Base-by-base conservation (phyloP, 2,329 filamentous ascomycete species). In the Gaeumannomyces sp. region DNA sequence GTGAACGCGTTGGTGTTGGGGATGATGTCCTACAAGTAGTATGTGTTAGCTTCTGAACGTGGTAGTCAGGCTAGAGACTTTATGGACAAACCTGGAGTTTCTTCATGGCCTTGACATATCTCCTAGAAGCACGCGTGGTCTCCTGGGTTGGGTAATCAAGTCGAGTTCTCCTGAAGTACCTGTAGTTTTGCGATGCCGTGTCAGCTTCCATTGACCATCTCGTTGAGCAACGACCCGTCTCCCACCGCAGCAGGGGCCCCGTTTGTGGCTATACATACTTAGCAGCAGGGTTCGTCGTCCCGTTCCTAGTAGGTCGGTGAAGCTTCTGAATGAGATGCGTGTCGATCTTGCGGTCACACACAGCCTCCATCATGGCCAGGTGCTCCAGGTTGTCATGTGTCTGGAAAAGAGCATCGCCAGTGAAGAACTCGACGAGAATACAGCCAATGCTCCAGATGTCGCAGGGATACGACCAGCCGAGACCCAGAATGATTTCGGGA, bases 361-460 rank as follows among this genome's bases (percentile, higher is more conserved):
- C 87, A 45, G 84, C 85, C 71, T 89, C 87, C 87, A 90, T 90
- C 88, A 90, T 90, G n/a, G 88, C 88, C 63, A 90, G 76, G 72
- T 90, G 88, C 73, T 90, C 88, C 29, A 90, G 79, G 67, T 90
- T 90, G 69, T 90, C 88, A 69, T 90, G 88, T 1, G 88, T 90
- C 72, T 90, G 88, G 73, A 90, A 90, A 2, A 90, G 76, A 25
- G 88, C 88, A 70, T 90, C 88, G 6, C 88, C 88, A 0, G 88
- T 90, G 67, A 86, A 90, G 73, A 90, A 89, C 68, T 90, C 88
- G 22, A 90, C 87, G 19, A 90, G 78, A 67, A 90, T 90, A 69
- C 88, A 90, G 4, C 88, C 88, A 38, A 90, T 90, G 72, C 88
- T 90, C 88, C 88, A 90, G 35, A 90, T 89, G 70, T 90, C 88